A percentile compares a stretch with the other conserved stretches of the same genome.
Conservation (phyloP, 106 monocot species). For the Dioscorea alata region DNA sequence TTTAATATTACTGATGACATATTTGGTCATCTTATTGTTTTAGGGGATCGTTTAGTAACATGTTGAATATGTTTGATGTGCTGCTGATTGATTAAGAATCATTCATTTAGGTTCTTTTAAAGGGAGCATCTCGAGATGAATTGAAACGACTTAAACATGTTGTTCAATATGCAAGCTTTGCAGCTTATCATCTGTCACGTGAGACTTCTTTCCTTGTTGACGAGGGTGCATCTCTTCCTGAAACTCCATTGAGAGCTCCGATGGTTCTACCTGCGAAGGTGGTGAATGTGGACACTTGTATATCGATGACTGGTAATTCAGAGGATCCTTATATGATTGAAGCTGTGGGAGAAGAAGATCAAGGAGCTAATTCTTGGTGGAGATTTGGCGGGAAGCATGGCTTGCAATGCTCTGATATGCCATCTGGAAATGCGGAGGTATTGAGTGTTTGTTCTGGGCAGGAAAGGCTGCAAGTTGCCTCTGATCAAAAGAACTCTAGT, state of each 20-base stretch:
- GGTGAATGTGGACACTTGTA: conserved; percentile 3
- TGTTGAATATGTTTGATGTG: not conserved
- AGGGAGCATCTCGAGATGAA: conserved; percentile 50
- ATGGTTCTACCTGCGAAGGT: conserved; percentile 1
- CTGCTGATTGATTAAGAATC: conserved; percentile 1
- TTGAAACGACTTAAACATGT: conserved; percentile 80
- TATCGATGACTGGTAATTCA: conserved; percentile 11
- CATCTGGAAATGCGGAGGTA: conserved; percentile 2
- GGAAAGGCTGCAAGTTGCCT: too few relatives aligned
- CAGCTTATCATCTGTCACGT: conserved; percentile 87
- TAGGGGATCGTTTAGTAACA: too few relatives aligned
- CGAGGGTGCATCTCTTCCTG: conserved; percentile 75
- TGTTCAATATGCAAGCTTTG: conserved; percentile 76
- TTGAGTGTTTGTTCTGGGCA: not conserved
- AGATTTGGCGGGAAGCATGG: conserved; percentile 3
- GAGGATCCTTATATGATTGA: not conserved
- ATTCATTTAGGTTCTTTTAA: conserved; percentile 65
- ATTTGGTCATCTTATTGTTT: too few relatives aligned
- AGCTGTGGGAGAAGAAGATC: conserved; percentile 5
- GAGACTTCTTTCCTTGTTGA: conserved; percentile 92
- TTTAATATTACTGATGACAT: too few relatives aligned
- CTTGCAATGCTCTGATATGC: conserved; percentile 7
- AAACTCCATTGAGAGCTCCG: conserved; percentile 15
- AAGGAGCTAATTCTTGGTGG: conserved; percentile 8
- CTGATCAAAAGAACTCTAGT: too few relatives aligned